Percentiles rank a stretch among this genome's conserved stretches.
phyloP scores from a whole-genome alignment of 2,329 filamentous ascomycete species.

The Aspergillus neotritici region DNA sequence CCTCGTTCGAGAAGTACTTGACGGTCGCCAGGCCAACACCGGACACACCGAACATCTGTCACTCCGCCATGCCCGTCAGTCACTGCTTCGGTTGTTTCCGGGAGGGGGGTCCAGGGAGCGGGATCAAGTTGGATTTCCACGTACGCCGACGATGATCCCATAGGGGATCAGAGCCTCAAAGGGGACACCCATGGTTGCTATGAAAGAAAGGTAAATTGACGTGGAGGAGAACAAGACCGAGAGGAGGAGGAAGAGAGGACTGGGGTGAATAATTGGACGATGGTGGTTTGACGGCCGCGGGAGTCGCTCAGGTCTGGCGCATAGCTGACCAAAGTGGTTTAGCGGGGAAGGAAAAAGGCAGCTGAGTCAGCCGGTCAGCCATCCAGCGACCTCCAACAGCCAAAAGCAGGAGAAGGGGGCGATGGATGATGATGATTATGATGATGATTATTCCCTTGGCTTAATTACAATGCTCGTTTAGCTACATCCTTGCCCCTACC shows the following conservation, averaged over 20 bases:
- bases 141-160: conserved; percentile 57
- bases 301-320: conserved; percentile 24
- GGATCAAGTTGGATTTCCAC: conserved; percentile 23
- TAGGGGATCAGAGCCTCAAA: conserved; percentile 62
- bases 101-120: conserved; percentile 9
- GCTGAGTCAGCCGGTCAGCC: conserved; percentile 27
- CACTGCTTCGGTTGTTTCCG: conserved; percentile 2
- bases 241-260: conserved; percentile 13
- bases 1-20: conserved; percentile 57
- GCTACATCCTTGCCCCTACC: no score
- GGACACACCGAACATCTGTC: conserved; percentile 57
- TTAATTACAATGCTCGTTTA: no score
- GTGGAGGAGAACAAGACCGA: conserved; percentile 4
- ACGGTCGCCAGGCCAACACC: conserved; percentile 54
- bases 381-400: conserved; percentile 29
- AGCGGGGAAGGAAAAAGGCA: conserved; percentile 15
- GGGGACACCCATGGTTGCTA: conserved; percentile 54
- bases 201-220: conserved; percentile 5
- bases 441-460: conserved; percentile 20
- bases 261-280: conserved; percentile 6
- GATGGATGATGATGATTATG: conserved; percentile 25
- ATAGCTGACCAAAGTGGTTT: conserved; percentile 24
- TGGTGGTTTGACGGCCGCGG: conserved; percentile 11
- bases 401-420: conserved; percentile 29
- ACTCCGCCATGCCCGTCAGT: conserved; percentile 14